phyloP scores from a whole-genome alignment of 2,329 filamentous ascomycete genomes.

The Venturia carpophila region DNA sequence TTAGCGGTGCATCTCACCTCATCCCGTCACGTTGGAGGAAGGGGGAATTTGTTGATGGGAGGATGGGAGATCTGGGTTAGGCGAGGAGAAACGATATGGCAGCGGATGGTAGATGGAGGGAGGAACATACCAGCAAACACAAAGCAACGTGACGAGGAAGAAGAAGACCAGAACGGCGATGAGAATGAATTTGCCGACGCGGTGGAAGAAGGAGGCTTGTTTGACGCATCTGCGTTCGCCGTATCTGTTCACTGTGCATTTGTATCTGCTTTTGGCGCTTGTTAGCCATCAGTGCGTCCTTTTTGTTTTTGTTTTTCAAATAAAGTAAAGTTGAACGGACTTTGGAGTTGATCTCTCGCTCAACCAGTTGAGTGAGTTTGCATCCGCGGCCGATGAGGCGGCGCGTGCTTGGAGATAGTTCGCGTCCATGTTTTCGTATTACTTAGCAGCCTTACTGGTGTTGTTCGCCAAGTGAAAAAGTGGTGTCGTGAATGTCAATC shows the following conservation, averaged over 20 bases:
- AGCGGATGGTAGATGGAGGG: not conserved
- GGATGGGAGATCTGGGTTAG: not conserved
- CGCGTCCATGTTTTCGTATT: not conserved
- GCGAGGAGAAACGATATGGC: no score
- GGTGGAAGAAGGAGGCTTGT: slow-evolving; percentile 13
- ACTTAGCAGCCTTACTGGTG: not conserved
- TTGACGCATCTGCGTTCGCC: not conserved
- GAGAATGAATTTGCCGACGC: slow-evolving; percentile 17
- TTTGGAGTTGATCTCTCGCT: slow-evolving; percentile 2
- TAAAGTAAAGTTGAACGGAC: not conserved
- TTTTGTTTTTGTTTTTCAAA: no score
- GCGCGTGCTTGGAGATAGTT: slow-evolving; percentile 4
- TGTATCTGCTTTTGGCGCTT: not conserved
- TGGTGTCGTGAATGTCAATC: not conserved
- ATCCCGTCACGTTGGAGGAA: not conserved
- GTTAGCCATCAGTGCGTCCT: not conserved
- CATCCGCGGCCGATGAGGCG: not conserved
- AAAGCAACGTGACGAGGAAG: not conserved
- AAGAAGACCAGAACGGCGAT: slow-evolving; percentile 17
- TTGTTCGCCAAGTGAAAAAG: not conserved
- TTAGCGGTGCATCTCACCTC: not conserved
- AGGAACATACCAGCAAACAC: slow-evolving; percentile 3
- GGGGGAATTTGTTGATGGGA: not conserved
- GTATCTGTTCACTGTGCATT: slow-evolving; percentile 13
- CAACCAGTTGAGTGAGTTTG: slow-evolving; percentile 3